These are phyloP conservation scores for Rubia balearica DNA, from an alignment of 305 asterid species.

Conservation along the genomic window DNA sequence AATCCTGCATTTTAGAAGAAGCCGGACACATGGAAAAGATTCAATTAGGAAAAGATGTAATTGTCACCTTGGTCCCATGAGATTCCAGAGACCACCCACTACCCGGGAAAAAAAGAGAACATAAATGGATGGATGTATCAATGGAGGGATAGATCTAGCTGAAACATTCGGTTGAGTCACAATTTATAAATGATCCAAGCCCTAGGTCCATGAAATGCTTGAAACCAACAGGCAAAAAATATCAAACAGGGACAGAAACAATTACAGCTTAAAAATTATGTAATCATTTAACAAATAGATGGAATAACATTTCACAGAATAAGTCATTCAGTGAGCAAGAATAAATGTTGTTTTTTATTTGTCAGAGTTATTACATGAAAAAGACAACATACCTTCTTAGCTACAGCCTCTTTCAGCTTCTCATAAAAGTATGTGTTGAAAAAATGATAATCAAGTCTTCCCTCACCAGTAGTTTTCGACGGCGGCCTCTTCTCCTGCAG, in stretches of 20 bases:
- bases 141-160: background rate
- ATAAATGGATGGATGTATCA: background rate
- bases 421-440: conserved; percentile 89
- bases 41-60: background rate
- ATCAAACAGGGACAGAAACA: background rate
- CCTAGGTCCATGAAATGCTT: conserved; percentile 1
- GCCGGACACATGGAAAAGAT: background rate
- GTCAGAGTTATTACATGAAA: conserved; percentile 21
- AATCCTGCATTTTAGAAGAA: background rate
- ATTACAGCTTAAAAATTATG: background rate
- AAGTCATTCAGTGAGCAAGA: background rate
- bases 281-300: background rate
- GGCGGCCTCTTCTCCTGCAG: conserved; percentile 69
- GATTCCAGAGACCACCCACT: background rate
- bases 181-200: background rate
- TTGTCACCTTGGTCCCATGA: background rate
- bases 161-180: background rate
- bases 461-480: conserved; percentile 27
- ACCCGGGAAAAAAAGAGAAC: background rate
- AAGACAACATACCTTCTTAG: conserved; percentile 45
- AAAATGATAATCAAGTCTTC: conserved; percentile 43
- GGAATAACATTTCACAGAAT: background rate
- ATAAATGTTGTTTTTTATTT: background rate
- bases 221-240: conserved; percentile 2
- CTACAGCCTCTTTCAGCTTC: conserved; percentile 66